Base-by-base conservation (phyloP, 768 basidiomycete genomes). In the Pulveroboletus frians region DNA sequence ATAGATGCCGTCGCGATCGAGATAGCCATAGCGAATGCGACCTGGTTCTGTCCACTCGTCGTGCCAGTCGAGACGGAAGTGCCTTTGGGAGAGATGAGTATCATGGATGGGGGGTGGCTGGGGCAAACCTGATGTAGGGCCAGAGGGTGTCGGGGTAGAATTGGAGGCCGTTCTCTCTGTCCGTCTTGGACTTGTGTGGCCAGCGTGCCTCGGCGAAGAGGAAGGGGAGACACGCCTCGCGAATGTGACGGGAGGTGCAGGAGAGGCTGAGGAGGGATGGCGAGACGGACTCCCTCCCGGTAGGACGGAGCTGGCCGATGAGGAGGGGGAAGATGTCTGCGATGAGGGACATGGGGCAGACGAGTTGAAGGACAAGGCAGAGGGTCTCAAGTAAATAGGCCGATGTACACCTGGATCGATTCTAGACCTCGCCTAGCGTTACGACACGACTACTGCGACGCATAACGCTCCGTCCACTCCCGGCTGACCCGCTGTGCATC, bases 381-480 rank as follows among this genome's bases (percentile, higher is more conserved):
- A 46, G 60, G 53, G 49, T n/a, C n/a, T 21, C 21, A 21, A 5
- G 56, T 55, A 57, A 56, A 49, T 60, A 46, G 39, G 53, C 39
- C 38, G 51, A 9, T 34, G 13, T n/a, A n/a, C n/a, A n/a, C n/a
- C n/a, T 27, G 9, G 32, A n/a, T 55, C 50, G 49, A 44, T 18
- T 65, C 64, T 58, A 60, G 66, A 58, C 66, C 46, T 23, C 6
- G 50, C 46, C 66, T 43, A 54, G 63, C 47, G 55, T 43, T 41
- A 14, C 32, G 13, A 34, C 1, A 34, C 9, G 31, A 34, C 32
- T 13, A 15, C 43, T 64, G 62, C 11, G 59, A 57, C 27, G 95
- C 95, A 63, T 87, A 97, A 66, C 83, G 80, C 73, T 84, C 79
- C 58, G 96, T 98, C 96, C 96, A 99, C 73, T 96, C 92, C 66